Conservation (phyloP, 192 early-diverging fungal species). For the Blastocladiella britannica region DNA sequence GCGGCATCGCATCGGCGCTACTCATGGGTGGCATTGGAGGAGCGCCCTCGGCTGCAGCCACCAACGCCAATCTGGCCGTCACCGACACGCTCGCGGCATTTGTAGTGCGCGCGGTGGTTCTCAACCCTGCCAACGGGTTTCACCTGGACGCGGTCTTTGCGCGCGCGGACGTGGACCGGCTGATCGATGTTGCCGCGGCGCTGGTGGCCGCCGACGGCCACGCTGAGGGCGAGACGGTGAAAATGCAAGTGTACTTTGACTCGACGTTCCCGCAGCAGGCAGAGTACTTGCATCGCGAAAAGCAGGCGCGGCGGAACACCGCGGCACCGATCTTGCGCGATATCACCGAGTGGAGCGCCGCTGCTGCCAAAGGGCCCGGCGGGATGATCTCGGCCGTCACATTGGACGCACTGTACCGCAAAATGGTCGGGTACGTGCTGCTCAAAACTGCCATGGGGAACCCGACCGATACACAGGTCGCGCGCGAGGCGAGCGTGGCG, state of each 20-base stretch:
- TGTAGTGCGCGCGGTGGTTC: conserved; percentile 30
- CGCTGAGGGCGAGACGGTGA: conserved; percentile 25
- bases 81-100: conserved; percentile 40
- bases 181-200: conserved; percentile 30
- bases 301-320: conserved; percentile 15
- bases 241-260: conserved; percentile 44
- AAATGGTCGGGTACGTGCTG: conserved; percentile 34
- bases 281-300: conserved; percentile 34
- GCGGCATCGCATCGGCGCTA: too few species aligned
- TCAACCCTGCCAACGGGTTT: conserved; percentile 31
- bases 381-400: conserved; percentile 9
- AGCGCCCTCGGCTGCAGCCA: too few species aligned
- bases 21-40: too few species aligned
- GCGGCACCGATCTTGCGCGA: conserved; percentile 21
- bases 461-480: conserved; percentile 31
- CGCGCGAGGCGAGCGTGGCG: conserved; percentile 36
- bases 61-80: too few species aligned
- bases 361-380: conserved; percentile 24
- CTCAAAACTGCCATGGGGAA: conserved; percentile 26
- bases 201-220: conserved; percentile 15
- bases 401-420: conserved; percentile 22
- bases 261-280: conserved; percentile 37
- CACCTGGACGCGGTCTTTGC: conserved; percentile 25
- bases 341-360: conserved; percentile 23
- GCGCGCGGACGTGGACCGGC: conserved; percentile 25